These are phyloP conservation scores for Pleomassaria siparia DNA, from an alignment of 2,329 filamentous ascomycete genomes.

Conservation along the genomic window DNA sequence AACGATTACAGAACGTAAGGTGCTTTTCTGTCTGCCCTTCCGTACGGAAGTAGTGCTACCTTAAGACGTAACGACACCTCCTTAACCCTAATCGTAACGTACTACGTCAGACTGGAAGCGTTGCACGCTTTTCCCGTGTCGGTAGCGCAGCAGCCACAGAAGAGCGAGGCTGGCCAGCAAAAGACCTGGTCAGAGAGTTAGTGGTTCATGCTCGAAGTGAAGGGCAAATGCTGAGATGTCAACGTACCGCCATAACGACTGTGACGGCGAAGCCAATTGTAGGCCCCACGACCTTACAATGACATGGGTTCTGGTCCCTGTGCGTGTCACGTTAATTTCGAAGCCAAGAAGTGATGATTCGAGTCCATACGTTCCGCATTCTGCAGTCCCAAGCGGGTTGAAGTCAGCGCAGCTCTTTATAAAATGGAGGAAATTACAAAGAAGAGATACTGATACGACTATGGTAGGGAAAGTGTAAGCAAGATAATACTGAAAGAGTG, in stretches of 20 bases:
- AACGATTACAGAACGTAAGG: too few relatives aligned
- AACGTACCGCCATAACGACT: constrained; percentile 53
- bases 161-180: constrained; percentile 57
- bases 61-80: too few relatives aligned
- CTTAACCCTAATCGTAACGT: too few relatives aligned
- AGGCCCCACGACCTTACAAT: constrained; percentile 59
- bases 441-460: too few relatives aligned
- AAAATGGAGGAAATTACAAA: too few relatives aligned
- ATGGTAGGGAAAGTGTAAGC: too few relatives aligned
- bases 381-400: too few relatives aligned
- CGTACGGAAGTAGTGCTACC: too few relatives aligned
- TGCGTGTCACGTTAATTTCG: constrained; percentile 19
- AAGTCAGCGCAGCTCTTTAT: too few relatives aligned
- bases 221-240: not conserved
- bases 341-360: not conserved
- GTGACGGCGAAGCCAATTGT: constrained; percentile 55
- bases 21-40: too few relatives aligned
- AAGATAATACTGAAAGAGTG: too few relatives aligned
- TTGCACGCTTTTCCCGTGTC: constrained; percentile 57
- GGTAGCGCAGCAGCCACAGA: constrained; percentile 60
- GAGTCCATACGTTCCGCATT: constrained; percentile 49
- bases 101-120: too few relatives aligned
- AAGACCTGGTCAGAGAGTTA: constrained; percentile 44
- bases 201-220: constrained; percentile 6
- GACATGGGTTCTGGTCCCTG: constrained; percentile 60